Conservation (phyloP, 768 basidiomycete genomes). For the Russula earlei region DNA sequence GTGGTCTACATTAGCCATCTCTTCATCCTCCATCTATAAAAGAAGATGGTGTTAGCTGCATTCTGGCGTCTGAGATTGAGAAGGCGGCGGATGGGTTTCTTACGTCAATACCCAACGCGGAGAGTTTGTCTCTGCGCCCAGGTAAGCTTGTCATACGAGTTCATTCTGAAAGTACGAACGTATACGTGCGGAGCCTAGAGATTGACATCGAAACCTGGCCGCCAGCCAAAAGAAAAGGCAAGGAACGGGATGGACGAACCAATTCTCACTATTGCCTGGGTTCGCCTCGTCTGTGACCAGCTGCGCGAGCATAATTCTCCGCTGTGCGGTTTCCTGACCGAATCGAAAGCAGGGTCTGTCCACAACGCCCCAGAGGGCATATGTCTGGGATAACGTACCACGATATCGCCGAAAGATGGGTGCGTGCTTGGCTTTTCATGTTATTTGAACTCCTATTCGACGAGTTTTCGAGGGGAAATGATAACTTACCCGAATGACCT, state of each 20-base stretch:
- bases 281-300: constrained; percentile 10
- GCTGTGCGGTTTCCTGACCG: constrained; percentile 11
- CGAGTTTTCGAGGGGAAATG: background rate
- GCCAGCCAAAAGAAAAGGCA: background rate
- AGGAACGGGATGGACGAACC: background rate
- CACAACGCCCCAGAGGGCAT: background rate
- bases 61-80: background rate
- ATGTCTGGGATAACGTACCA: background rate
- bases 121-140: constrained; percentile 1
- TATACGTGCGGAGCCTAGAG: constrained; percentile 7
- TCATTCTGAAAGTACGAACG: background rate
- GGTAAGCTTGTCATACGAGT: background rate
- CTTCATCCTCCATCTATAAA: background rate
- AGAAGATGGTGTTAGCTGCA: background rate
- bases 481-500: background rate
- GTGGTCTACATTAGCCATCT: background rate
- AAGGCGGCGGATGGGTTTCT: background rate
- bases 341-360: background rate
- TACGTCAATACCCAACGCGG: constrained; percentile 14
- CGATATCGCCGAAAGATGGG: constrained; percentile 5
- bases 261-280: background rate
- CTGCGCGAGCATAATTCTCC: constrained; percentile 14
- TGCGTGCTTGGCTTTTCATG: background rate
- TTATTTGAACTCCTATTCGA: background rate
- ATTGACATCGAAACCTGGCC: background rate